These are phyloP conservation scores for Penicillium maclennaniae DNA, from an alignment of 495 filamentous ascomycete genomes.

Conservation along the genomic window DNA sequence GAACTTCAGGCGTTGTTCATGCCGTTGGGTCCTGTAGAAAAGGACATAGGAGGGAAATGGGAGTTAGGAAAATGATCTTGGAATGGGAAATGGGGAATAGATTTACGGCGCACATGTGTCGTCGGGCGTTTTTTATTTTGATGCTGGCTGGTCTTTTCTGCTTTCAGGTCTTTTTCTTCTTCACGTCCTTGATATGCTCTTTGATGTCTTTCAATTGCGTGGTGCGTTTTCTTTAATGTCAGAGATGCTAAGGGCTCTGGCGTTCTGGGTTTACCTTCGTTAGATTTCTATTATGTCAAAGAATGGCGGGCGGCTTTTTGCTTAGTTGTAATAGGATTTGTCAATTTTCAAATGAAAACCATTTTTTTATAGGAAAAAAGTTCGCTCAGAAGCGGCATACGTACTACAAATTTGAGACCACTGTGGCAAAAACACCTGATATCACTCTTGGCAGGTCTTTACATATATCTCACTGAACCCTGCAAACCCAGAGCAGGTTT, in stretches of 20 bases:
- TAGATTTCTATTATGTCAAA: slow-evolving; percentile 8
- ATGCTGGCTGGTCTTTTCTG: not conserved
- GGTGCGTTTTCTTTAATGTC: not conserved
- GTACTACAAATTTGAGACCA: too few species aligned
- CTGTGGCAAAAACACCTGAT: too few species aligned
- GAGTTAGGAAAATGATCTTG: too few species aligned
- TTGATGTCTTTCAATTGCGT: not conserved
- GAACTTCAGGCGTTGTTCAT: slow-evolving; percentile 4
- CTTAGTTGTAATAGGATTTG: not conserved
- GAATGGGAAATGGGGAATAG: not conserved
- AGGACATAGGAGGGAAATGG: slow-evolving; percentile 4
- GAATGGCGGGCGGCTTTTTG: slow-evolving; percentile 8
- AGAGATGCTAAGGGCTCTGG: not conserved
- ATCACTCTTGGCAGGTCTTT: not conserved
- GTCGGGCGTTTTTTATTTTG: not conserved
- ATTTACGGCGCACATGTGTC: slow-evolving; percentile 5
- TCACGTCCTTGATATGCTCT: not conserved
- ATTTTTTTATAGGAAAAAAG: not conserved
- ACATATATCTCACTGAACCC: not conserved
- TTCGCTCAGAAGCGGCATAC: not conserved
- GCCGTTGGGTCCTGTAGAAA: slow-evolving; percentile 10
- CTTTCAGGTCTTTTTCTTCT: not conserved
- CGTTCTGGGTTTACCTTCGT: not conserved
- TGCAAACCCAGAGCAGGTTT: too few species aligned
- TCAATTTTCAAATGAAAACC: not conserved